Evolutionary conservation across 352 stramenopile genomes (phyloP), one percentile per base, ranked within the genome.

Genomic region (Porosira glacialis): DNA sequence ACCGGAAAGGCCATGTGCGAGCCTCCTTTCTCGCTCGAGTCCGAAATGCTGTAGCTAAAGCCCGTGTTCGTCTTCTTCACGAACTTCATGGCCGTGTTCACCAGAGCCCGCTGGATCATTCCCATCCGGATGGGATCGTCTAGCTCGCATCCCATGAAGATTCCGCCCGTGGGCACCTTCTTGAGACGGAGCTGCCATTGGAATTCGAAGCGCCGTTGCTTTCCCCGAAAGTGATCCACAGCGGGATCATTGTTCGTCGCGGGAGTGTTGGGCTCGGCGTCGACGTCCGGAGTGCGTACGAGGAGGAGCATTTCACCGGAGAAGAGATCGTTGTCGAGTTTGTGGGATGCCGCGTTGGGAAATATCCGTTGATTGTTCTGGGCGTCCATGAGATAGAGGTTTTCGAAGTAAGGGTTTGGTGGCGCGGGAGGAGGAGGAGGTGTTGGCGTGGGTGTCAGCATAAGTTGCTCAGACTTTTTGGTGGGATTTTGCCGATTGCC

Each of bases 171-270:
- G 7, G 76, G 71, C 27, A 83, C 24, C 45, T 87, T 88, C 61
- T 88, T 90, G n/a, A 90, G 26, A 59, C 77, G 80, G 3, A 87
- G 51, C 60, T 88, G 83, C 59, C 77, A 88, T 53, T 90, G 83
- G 58, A 88, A 87, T 70, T 90, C 83, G 45, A 90, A 90, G 21
- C 81, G 68, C 22, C 83, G 78, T 45, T 87, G 78, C 48, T 84
- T 82, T 4, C 51, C 60, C 13, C 67, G 22, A 26, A 90, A 71
- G 44, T 87, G 87, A n/a, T 66, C 52, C 3, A 51, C 57, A 1
- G 76, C 55, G 17, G 70, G 58, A 50, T 73, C 49, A 41, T 82
- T 77, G 8, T 24, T 66, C 11, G 31, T 28, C 17, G 41, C 50
- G 7, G 72, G 52, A 36, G 87, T n/a, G n/a, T n/a, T n/a, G n/a